phyloP scores from a whole-genome alignment of 306 rosid genomes.

The Vigna reflexopilosa region DNA sequence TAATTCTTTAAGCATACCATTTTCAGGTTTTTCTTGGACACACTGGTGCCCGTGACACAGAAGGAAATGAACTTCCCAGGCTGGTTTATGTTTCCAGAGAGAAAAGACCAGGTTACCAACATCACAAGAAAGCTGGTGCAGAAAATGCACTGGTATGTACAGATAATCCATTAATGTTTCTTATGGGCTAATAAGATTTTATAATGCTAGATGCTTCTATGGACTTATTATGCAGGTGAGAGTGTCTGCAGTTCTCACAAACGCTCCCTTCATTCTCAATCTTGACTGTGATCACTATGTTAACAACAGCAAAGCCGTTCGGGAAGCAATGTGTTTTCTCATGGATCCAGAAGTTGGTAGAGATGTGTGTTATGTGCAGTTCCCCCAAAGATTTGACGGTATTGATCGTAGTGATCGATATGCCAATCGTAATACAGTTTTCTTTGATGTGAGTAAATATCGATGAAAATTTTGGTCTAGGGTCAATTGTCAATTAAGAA shows the following conservation, averaged over 20 bases:
- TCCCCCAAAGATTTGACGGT: slow-evolving; percentile 99
- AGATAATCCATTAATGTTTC: slow-evolving; percentile 21
- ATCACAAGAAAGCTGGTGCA: slow-evolving; percentile 99
- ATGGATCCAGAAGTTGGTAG: slow-evolving; percentile 94
- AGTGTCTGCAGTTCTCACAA: slow-evolving; percentile 96
- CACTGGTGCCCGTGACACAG: slow-evolving; percentile 81
- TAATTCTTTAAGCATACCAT: not conserved
- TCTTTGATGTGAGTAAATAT: slow-evolving; percentile 89
- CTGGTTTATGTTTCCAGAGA: slow-evolving; percentile 98
- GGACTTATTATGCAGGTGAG: slow-evolving; percentile 68
- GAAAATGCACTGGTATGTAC: slow-evolving; percentile 89
- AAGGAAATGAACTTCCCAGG: slow-evolving; percentile 91
- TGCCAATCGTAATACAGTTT: slow-evolving; percentile 95
- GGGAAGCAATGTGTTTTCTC: slow-evolving; percentile 98
- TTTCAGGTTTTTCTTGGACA: slow-evolving; percentile 91
- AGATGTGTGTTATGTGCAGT: slow-evolving; percentile 89
- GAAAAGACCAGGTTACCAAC: slow-evolving; percentile 97
- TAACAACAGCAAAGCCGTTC: slow-evolving; percentile 94
- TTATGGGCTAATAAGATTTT: slow-evolving; percentile 31
- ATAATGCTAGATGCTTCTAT: slow-evolving; percentile 43
- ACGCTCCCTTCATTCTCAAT: slow-evolving; percentile 97
- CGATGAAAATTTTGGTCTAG: not conserved
- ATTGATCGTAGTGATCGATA: slow-evolving; percentile 98
- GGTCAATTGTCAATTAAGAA: slow-evolving; percentile 8
- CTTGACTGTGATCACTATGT: slow-evolving; percentile 97